Percentiles rank a stretch among this genome's conserved stretches.
These are phyloP conservation scores for Tolypocladium amazonense DNA, from an alignment of 2,329 filamentous ascomycete species.

Conservation along the genomic window DNA sequence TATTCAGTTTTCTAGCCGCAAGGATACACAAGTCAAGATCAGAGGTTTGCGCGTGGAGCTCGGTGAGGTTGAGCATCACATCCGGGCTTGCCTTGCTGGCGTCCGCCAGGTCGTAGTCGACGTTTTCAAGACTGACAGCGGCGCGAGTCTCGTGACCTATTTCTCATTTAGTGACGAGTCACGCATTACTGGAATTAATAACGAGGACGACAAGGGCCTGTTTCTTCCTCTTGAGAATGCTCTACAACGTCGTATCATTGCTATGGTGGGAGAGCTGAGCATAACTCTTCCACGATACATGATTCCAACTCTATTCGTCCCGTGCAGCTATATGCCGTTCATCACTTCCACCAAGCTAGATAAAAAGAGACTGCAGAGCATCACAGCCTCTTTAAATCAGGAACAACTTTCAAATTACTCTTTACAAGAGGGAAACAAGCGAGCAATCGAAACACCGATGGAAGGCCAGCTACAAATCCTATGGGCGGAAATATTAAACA, in stretches of 20 bases:
- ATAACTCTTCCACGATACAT: slow-evolving; percentile 4
- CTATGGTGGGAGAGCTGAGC: not conserved
- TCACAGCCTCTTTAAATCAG: not conserved
- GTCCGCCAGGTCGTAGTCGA: not conserved
- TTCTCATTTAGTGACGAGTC: not conserved
- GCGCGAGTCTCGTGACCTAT: not conserved
- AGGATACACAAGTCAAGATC: slow-evolving; percentile 16
- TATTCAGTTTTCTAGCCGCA: slow-evolving; percentile 9
- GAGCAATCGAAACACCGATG: not conserved
- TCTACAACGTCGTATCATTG: not conserved
- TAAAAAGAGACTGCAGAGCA: slow-evolving; percentile 1
- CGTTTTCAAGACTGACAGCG: not conserved
- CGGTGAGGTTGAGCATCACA: not conserved
- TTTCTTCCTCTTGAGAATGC: not conserved
- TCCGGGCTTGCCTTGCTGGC: not conserved
- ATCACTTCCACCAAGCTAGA: slow-evolving; percentile 8
- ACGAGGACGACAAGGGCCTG: not conserved
- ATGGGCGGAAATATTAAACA: slow-evolving; percentile 2
- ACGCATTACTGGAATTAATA: not conserved
- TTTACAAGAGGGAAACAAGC: slow-evolving; percentile 1
- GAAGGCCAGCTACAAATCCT: slow-evolving; percentile 1
- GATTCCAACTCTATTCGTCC: slow-evolving; percentile 4
- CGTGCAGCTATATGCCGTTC: slow-evolving; percentile 5
- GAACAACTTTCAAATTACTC: not conserved
- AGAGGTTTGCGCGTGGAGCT: slow-evolving; percentile 10